Evolutionary conservation across 2,329 filamentous ascomycete genomes (phyloP), one percentile per base, ranked within the genome.

Genomic region (Huntiella abstrusa): DNA sequence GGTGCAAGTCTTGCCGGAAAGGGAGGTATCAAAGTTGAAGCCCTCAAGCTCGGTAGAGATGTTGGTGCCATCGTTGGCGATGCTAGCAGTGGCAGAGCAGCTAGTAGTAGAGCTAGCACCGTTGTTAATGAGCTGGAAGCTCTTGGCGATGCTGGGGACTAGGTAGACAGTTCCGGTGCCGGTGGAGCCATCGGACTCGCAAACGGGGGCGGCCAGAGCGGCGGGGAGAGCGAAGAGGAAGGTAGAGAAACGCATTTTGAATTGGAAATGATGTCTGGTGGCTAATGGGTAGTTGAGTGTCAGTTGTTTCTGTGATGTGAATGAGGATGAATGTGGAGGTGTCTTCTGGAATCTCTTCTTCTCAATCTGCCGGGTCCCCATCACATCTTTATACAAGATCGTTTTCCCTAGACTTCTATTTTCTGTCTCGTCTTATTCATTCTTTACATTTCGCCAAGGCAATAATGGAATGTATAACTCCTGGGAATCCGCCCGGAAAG

Each of bases 1-100:
- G 22, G 52, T 52, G 52, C 57, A 59, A 42, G 54, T 49, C 42
- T 50, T 53, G 39, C 54, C 56, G 8, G 47, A 35, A 1, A 52
- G 46, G 4, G 38, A 50, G 22, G 45, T 38, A 42, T 54, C 54
- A 43, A 58, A 57, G n/a, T 51, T 53, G 36, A 58, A 58, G 41
- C 55, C 57, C 19, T 57, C 32, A 35, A 59, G 56, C 39, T 56
- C 52, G 28, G 55, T 59, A 46, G 52, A 50, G 48, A 59, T 56
- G 40, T 55, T 49, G 45, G 54, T 53, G 2, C 34, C 42, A 51
- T 57, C 55, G 49, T 46, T 46, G 36, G 52, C 45, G 8, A 42
- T 28, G n/a, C 45, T 38, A 34, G 41, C 42, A 11, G 36, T 38
- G 16, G 35, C 5, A 33, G 41, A 33, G 41, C 45, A 47, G 38